phyloP scores from a whole-genome alignment of 2,329 filamentous ascomycete species.

The Talaromyces sp. region DNA sequence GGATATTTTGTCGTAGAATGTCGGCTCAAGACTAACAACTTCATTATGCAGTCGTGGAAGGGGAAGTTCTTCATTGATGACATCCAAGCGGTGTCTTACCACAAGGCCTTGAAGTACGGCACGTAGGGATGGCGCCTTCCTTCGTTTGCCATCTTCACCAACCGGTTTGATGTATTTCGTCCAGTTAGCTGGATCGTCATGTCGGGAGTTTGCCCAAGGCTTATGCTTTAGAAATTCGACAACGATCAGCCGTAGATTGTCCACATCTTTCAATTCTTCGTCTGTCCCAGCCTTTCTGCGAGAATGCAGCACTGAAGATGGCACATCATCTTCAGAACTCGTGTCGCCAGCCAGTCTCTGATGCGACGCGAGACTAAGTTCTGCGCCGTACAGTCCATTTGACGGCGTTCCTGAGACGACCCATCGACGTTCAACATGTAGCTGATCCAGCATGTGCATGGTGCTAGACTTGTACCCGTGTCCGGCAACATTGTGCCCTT shows the following conservation, averaged over 20 bases:
- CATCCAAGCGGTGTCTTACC: conserved; percentile 72
- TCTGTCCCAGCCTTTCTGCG: conserved; percentile 43
- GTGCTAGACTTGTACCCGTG: conserved; percentile 60
- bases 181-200: conserved; percentile 67
- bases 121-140: conserved; percentile 53
- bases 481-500: conserved; percentile 81
- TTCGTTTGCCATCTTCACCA: conserved; percentile 53
- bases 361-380: conserved; percentile 55
- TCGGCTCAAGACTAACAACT: conserved; percentile 72
- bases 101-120: conserved; percentile 75
- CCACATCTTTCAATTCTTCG: conserved; percentile 63
- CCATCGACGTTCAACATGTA: conserved; percentile 72
- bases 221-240: conserved; percentile 70
- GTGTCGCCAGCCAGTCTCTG: conserved; percentile 39
- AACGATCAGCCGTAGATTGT: conserved; percentile 65
- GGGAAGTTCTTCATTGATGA: conserved; percentile 62
- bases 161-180: conserved; percentile 66
- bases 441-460: conserved; percentile 53
- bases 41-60: conserved; percentile 73
- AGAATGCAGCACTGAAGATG: conserved; percentile 33
- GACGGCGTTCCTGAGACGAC: conserved; percentile 89
- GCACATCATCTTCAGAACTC: conserved; percentile 32
- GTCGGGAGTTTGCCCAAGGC: conserved; percentile 70
- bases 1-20: conserved; percentile 78
- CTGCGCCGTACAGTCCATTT: conserved; percentile 74